These are phyloP conservation scores for Dactylella cylindrospora DNA, from an alignment of 2,329 filamentous ascomycete species.

Conservation along the genomic window DNA sequence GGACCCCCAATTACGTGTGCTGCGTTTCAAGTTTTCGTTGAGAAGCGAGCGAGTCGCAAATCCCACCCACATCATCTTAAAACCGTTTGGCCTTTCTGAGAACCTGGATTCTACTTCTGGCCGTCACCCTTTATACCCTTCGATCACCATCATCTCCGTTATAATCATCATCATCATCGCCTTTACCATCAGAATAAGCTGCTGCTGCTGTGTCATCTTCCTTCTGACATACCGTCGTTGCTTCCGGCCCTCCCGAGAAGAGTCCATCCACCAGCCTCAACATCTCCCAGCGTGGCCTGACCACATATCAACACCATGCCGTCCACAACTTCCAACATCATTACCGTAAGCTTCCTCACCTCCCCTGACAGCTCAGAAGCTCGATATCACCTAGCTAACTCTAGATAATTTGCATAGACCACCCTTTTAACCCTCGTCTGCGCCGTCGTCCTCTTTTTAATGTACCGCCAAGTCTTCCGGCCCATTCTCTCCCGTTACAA, in stretches of 20 bases:
- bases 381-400: not conserved
- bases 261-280: no score
- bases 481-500: constrained; percentile 42
- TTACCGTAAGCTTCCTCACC: constrained; percentile 34
- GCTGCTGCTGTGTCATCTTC: not conserved
- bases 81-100: no score
- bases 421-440: constrained; percentile 40
- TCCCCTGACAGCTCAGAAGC: not conserved
- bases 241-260: not conserved
- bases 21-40: no score
- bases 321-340: constrained; percentile 41
- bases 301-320: constrained; percentile 16
- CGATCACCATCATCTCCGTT: constrained; percentile 4
- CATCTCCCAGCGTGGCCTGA: no score
- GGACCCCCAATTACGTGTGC: no score
- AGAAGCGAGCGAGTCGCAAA: no score
- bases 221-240: not conserved
- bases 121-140: no score
- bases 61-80: no score
- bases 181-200: not conserved
- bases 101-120: no score
- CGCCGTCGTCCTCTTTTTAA: constrained; percentile 41
- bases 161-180: not conserved
- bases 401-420: constrained; percentile 16
- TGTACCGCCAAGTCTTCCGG: constrained; percentile 40